Base-by-base conservation (phyloP, 1,284 basidiomycete species). In the Cutaneotrichosporon sp. region DNA sequence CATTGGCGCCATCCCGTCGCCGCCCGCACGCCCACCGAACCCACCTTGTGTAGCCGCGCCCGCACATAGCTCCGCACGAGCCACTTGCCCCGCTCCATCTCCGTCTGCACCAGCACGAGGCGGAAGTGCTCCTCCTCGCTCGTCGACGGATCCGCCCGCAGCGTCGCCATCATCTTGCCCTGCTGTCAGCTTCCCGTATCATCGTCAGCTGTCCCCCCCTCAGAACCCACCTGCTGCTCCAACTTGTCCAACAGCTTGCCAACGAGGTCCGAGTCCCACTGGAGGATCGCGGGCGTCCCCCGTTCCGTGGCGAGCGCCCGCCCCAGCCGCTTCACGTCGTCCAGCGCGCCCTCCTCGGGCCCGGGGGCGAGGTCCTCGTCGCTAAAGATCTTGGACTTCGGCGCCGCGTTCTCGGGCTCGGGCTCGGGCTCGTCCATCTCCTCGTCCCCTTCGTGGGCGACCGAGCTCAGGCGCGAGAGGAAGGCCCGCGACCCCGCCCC, bases 41-140 rank as follows among this genome's bases (percentile, higher is more conserved):
- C 54, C 63, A 90, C 92, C 84, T 97, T 97, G 82, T 85, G 87
- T 57, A 95, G 75, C 64, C 93, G 82, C 36, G 89, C 90, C n/a
- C 92, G 84, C 4, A 95, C 84, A 74, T 95, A 95, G 1, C 89
- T 89, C 59, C 92, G 81, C 24, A 95, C 86, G 62, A 95, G 85
- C 73, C 91, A 97, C 79, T 92, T 93, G 70, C 92, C 89, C 46
- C 93, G 85, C 77, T 97, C 93, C 72, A 94, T 87, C 79, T 97
- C 93, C 0, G 91, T 93, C 79, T 94, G 91, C 0, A 92, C 92
- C 51, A 95, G 87, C 81, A 92, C 88, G 46, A 94, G 89, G 65
- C 91, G 84, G 68, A 93, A 89, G 72, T 97, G 92, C 67, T 95
- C 92, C 66, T 95, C 92, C 71, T 94, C 91, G 1, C 87, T 89